A percentile compares a stretch with the other conserved stretches of the same genome.
These are phyloP conservation scores for Hemisphaericaspora xylanilytica DNA, from an alignment of 1,139 yeast species.

Conservation along the genomic window DNA sequence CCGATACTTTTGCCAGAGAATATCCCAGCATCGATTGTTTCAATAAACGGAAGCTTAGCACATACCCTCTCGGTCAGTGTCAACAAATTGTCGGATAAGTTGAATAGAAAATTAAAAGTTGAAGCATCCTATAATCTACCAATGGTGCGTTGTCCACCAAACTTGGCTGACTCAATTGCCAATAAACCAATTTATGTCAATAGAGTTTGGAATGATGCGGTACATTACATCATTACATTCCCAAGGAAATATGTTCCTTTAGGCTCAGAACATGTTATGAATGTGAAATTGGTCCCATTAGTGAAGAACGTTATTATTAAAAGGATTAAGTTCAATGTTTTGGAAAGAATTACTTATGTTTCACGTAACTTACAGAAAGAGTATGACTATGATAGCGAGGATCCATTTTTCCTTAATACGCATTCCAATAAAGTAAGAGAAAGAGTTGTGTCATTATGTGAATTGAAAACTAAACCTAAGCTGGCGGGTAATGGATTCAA, in stretches of 20 bases:
- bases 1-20: slow-evolving; percentile 69
- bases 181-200: slow-evolving; percentile 83
- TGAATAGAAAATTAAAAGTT: slow-evolving; percentile 33
- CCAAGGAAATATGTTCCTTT: slow-evolving; percentile 74
- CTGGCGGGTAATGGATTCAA: slow-evolving; percentile 23
- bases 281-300: slow-evolving; percentile 71
- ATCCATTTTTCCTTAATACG: slow-evolving; percentile 32
- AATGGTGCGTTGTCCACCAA: slow-evolving; percentile 76
- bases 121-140: slow-evolving; percentile 41
- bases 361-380: slow-evolving; percentile 55
- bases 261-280: slow-evolving; percentile 59
- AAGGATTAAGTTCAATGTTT: slow-evolving; percentile 66
- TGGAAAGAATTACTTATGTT: slow-evolving; percentile 69
- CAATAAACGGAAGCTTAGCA: slow-evolving; percentile 50
- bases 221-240: slow-evolving; percentile 74
- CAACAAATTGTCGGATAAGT: slow-evolving; percentile 34
- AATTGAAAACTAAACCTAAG: slow-evolving; percentile 55
- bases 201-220: slow-evolving; percentile 76
- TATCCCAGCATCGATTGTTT: slow-evolving; percentile 67
- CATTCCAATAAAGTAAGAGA: slow-evolving; percentile 42
- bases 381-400: slow-evolving; percentile 55
- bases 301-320: slow-evolving; percentile 67
- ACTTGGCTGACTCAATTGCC: slow-evolving; percentile 66
- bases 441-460: slow-evolving; percentile 56
- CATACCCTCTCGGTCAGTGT: slow-evolving; percentile 36